phyloP scores from a whole-genome alignment of 345 rosid species.

The Microthlaspi erraticum region DNA sequence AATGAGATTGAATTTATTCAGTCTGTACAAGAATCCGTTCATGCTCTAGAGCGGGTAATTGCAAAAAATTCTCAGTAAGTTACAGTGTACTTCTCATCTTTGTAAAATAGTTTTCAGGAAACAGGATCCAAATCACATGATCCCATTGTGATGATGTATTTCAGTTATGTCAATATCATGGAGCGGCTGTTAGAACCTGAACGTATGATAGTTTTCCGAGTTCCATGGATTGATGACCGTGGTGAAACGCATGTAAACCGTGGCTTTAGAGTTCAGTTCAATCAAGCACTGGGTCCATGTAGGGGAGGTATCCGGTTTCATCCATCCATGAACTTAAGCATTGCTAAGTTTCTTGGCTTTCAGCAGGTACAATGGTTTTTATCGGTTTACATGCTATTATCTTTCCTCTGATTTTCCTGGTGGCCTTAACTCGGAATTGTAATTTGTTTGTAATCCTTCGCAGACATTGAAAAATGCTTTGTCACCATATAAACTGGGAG shows the following conservation, averaged over 20 bases:
- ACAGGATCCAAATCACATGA: constrained; percentile 29
- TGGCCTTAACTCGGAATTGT: constrained; percentile 7
- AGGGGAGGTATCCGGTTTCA: constrained; percentile 98
- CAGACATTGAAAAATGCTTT: constrained; percentile 97
- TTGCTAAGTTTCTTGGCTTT: constrained; percentile 92
- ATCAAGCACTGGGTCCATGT: constrained; percentile 94
- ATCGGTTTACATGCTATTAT: background rate
- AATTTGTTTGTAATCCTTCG: constrained; percentile 22
- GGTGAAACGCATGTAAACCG: constrained; percentile 98
- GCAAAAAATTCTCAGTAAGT: constrained; percentile 97
- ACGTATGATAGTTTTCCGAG: constrained; percentile 89
- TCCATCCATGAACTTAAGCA: constrained; percentile 87
- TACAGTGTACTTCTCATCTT: constrained; percentile 42
- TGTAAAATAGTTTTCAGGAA: constrained; percentile 22
- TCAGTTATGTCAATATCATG: constrained; percentile 94
- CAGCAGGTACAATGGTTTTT: constrained; percentile 66
- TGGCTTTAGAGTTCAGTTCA: constrained; percentile 95
- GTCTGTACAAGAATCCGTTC: constrained; percentile 93
- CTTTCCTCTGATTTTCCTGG: constrained; percentile 9
- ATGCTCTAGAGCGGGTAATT: constrained; percentile 97
- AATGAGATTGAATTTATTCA: constrained; percentile 94
- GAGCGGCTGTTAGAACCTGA: constrained; percentile 96
- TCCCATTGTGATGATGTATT: constrained; percentile 39
- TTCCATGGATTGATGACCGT: constrained; percentile 98
- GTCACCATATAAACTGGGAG: constrained; percentile 97